Evolutionary conservation across 352 stramenopile genomes (phyloP), one percentile per base, ranked within the genome.

Genomic region (Globisporangium perplexum): DNA sequence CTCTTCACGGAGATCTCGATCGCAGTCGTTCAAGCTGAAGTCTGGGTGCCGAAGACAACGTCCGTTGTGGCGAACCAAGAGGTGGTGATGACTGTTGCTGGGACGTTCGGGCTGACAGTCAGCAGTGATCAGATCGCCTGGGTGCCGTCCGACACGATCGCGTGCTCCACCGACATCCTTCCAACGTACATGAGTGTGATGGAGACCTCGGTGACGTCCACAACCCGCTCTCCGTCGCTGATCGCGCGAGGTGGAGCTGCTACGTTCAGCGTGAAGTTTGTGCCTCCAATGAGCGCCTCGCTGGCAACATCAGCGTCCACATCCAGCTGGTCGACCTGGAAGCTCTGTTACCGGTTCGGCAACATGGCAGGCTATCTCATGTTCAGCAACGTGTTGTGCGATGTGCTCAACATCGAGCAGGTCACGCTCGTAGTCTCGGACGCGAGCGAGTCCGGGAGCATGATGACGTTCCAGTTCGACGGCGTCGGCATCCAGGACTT

Each of bases 311-410:
- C 3, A 50, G 57, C 3, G 60, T 55, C 0, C 36, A 54, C 15
- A 1, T 45, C 49, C 4, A 68, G 55, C 1, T 60, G 83, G 14
- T 71, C 71, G 10, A 74, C 68, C 0, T 89, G 78, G 78, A 89
- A 89, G 46, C 56, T 89, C 18, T 89, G 78, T 52, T 89, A 86
- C 55, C 71, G 68, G 11, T 89, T 89, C 38, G 78, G 74, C 7
- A 83, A 68, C 50, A 77, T 72, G 7, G 38, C 64, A 0, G 53
- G 59, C 15, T 86, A 63, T 36, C 50, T 85, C 35, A 75, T 89
- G 70, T 89, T 87, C 58, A 74, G 72, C 8, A 60, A 85, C 46
- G 78, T 89, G 0, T 20, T 87, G 17, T 81, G 69, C 28, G 63
- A 76, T 6, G 72, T 89, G 0, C 57, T 79, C 22, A 82, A 78